Evolutionary conservation across 371 early-diverging fungal species (phyloP).

Genomic region (Rhizomucor pusillus): DNA sequence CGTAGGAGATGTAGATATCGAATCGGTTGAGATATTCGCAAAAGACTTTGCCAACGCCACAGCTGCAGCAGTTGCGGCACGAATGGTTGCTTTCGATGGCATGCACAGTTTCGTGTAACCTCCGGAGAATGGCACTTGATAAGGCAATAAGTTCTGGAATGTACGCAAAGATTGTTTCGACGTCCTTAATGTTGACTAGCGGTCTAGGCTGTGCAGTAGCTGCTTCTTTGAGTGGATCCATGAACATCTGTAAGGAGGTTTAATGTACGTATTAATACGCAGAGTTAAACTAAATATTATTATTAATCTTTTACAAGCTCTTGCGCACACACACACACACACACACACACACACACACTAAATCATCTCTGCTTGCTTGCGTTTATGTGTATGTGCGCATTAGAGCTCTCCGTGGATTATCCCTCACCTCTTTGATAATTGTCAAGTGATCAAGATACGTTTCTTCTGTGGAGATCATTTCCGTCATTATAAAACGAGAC

Average conservation of each 20-base stretch:
- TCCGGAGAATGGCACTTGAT: constrained; percentile 30
- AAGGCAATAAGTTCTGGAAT: constrained; percentile 40
- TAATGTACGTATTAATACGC: not conserved
- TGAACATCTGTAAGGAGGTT: constrained; percentile 34
- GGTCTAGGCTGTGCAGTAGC: constrained; percentile 33
- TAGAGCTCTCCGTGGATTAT: too few relatives aligned
- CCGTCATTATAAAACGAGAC: constrained; percentile 36
- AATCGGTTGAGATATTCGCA: constrained; percentile 34
- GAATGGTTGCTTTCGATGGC: constrained; percentile 14
- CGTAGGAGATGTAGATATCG: constrained; percentile 40
- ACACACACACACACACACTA: too few relatives aligned
- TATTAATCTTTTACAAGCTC: too few relatives aligned
- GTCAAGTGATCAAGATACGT: constrained; percentile 44
- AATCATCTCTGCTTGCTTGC: too few relatives aligned
- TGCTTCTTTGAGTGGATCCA: constrained; percentile 46
- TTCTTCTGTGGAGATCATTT: constrained; percentile 45
- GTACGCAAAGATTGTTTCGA: constrained; percentile 42
- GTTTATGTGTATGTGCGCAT: too few relatives aligned
- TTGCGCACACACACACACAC: too few relatives aligned
- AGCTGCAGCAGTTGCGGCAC: not conserved
- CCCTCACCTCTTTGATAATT: constrained; percentile 43
- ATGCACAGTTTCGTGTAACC: constrained; percentile 23
- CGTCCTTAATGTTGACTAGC: constrained; percentile 32
- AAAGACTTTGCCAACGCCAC: constrained; percentile 38
- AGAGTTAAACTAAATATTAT: too few relatives aligned